A percentile compares a stretch with the other conserved stretches of the same genome.
Evolutionary conservation across 1,284 basidiomycete genomes (phyloP).

Genomic region (Agroathelia rolfsii): DNA sequence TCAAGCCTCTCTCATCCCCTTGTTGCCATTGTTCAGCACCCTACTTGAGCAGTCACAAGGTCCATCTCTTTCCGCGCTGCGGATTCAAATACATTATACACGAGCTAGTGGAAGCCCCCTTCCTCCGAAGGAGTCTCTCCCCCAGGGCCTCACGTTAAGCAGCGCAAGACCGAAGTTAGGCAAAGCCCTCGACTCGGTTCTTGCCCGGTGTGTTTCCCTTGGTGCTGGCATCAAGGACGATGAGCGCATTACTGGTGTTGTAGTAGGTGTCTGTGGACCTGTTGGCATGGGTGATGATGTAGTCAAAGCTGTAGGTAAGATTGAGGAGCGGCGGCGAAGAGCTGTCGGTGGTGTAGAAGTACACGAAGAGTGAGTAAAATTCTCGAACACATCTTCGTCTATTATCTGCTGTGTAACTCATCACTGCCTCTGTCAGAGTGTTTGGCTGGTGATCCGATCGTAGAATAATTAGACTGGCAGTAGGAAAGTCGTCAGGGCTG

Average conservation of each 20-base stretch:
- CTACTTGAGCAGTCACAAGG: constrained; percentile 43
- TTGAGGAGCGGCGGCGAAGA: constrained; percentile 38
- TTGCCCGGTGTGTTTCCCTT: constrained; percentile 37
- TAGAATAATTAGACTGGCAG: constrained; percentile 29
- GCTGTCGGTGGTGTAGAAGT: constrained; percentile 63
- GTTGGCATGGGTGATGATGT: constrained; percentile 44
- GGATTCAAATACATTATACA: constrained; percentile 58
- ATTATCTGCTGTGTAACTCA: constrained; percentile 9
- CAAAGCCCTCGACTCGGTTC: constrained; percentile 36
- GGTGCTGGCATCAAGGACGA: constrained; percentile 29
- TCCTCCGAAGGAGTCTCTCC: constrained; percentile 25
- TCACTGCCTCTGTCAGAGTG: constrained; percentile 24
- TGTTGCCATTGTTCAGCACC: constrained; percentile 43
- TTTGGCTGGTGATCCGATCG: constrained; percentile 27
- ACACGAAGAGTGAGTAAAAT: constrained; percentile 57
- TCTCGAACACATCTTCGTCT: constrained; percentile 6
- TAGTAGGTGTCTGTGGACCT: constrained; percentile 64
- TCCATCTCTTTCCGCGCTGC: constrained; percentile 32
- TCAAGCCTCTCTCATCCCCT: constrained; percentile 37
- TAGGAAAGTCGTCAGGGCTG: constrained; percentile 52
- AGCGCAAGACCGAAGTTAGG: constrained; percentile 40
- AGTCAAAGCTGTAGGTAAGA: constrained; percentile 33
- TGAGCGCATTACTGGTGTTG: constrained; percentile 41
- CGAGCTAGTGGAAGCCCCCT: constrained; percentile 29
- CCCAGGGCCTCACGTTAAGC: constrained; percentile 34